phyloP scores from a whole-genome alignment of 2,329 filamentous ascomycete species.

The Shiraia bambusicola region DNA sequence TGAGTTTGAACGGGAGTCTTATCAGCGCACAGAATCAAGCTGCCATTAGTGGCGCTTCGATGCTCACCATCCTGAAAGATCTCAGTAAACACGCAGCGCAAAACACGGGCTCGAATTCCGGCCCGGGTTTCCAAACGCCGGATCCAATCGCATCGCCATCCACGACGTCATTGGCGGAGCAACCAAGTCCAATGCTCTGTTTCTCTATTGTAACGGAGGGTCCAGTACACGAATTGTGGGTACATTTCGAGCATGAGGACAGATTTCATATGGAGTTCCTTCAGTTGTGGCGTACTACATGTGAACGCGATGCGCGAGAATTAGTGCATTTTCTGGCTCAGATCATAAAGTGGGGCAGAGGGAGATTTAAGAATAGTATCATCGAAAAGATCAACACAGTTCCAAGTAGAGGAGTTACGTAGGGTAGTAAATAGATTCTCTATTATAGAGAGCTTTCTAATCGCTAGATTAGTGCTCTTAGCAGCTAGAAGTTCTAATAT shows the following conservation, averaged over 20 bases:
- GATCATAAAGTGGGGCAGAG: conserved; percentile 12
- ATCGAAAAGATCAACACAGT: conserved; percentile 7
- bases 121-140: too few species aligned
- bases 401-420: conserved; percentile 2
- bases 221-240: conserved; percentile 21
- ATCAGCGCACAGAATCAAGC: conserved; percentile 23
- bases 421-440: too few species aligned
- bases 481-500: too few species aligned
- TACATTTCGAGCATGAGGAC: conserved; percentile 12
- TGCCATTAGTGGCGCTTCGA: conserved; percentile 16
- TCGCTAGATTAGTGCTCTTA: too few species aligned
- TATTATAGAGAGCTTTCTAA: too few species aligned
- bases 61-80: conserved; percentile 16
- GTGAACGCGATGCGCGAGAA: conserved; percentile 8
- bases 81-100: conserved; percentile 10
- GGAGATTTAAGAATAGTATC: conserved; percentile 5
- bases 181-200: too few species aligned
- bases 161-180: too few species aligned
- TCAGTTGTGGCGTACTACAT: conserved; percentile 11
- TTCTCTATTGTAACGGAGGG: conserved; percentile 14
- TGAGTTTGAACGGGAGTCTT: conserved; percentile 14
- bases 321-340: conserved; percentile 8
- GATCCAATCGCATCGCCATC: too few species aligned
- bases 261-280: conserved; percentile 12
- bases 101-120: too few species aligned